These are phyloP conservation scores for Macrolepiota fuliginosa DNA, from an alignment of 768 basidiomycete genomes.

Conservation along the genomic window DNA sequence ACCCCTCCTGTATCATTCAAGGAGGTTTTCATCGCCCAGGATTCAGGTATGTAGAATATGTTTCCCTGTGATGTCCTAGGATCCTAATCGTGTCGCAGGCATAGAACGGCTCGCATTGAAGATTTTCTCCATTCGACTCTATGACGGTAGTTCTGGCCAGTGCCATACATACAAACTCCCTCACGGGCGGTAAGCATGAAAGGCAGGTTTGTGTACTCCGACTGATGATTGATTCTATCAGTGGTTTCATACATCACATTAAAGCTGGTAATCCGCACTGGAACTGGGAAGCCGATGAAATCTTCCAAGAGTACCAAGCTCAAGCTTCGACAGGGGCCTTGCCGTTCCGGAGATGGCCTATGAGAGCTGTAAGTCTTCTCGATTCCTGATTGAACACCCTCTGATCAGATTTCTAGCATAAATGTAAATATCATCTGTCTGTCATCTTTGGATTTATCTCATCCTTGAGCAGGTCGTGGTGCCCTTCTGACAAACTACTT, in stretches of 20 bases:
- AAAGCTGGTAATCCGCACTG: slow-evolving; percentile 36
- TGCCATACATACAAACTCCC: slow-evolving; percentile 52
- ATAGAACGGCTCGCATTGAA: slow-evolving; percentile 23
- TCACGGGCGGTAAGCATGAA: slow-evolving; percentile 32
- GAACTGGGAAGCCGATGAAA: slow-evolving; percentile 48
- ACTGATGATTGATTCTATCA: slow-evolving; percentile 18
- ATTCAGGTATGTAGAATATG: slow-evolving; percentile 26
- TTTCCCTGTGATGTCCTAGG: neutral
- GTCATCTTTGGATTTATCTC: neutral
- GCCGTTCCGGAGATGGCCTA: slow-evolving; percentile 68
- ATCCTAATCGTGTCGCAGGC: slow-evolving; percentile 20
- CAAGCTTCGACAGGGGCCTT: slow-evolving; percentile 57
- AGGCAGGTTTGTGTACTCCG: neutral
- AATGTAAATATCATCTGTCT: slow-evolving; percentile 42
- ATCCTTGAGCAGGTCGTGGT: slow-evolving; percentile 54
- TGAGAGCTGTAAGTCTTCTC: slow-evolving; percentile 52
- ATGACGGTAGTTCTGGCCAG: slow-evolving; percentile 20
- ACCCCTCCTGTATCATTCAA: slow-evolving; percentile 27
- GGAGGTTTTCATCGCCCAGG: slow-evolving; percentile 27
- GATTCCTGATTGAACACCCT: slow-evolving; percentile 1
- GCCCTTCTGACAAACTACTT: slow-evolving; percentile 76
- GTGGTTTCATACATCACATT: slow-evolving; percentile 66
- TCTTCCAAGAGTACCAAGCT: slow-evolving; percentile 66
- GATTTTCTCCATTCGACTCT: slow-evolving; percentile 21
- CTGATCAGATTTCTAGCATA: slow-evolving; percentile 47